phyloP scores from a whole-genome alignment of 148 eudicot species.

The Talinum fruticosum region DNA sequence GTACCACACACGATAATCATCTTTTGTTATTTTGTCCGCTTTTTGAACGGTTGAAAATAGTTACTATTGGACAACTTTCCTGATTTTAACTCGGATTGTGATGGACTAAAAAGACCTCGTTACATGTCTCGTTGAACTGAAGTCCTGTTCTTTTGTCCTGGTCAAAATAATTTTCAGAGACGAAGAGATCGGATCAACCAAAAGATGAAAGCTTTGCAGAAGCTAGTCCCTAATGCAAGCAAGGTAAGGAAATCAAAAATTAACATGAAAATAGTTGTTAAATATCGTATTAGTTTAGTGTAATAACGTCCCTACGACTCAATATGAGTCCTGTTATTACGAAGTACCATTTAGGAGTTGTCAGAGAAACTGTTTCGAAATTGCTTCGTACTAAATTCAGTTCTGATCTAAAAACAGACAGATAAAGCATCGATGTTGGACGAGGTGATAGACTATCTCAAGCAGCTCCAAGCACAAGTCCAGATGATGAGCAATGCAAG shows the following conservation, averaged over 20 bases:
- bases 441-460: slow-evolving; percentile 83
- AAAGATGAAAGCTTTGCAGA: slow-evolving; percentile 87
- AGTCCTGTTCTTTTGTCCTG: not conserved
- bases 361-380: not conserved
- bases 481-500: slow-evolving; percentile 59
- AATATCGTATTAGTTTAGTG: not conserved
- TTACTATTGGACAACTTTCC: not conserved
- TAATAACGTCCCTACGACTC: not conserved
- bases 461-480: slow-evolving; percentile 81
- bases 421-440: slow-evolving; percentile 97
- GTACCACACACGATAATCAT: slow-evolving; percentile 26
- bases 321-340: not conserved
- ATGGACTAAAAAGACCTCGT: not conserved
- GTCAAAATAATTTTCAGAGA: slow-evolving; percentile 34
- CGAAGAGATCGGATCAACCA: slow-evolving; percentile 87
- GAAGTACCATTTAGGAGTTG: too few relatives aligned
- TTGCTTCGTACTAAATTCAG: slow-evolving; percentile 9
- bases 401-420: slow-evolving; percentile 40
- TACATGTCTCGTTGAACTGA: not conserved
- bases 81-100: too few relatives aligned
- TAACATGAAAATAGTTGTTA: not conserved
- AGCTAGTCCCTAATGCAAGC: slow-evolving; percentile 83
- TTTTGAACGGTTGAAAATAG: not conserved
- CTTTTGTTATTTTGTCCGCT: not conserved
- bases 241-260: slow-evolving; percentile 40